Evolutionary conservation across 495 filamentous ascomycete genomes (phyloP), one percentile per base, ranked within the genome.

Genomic region (Lasiosphaeriaceae sp.): DNA sequence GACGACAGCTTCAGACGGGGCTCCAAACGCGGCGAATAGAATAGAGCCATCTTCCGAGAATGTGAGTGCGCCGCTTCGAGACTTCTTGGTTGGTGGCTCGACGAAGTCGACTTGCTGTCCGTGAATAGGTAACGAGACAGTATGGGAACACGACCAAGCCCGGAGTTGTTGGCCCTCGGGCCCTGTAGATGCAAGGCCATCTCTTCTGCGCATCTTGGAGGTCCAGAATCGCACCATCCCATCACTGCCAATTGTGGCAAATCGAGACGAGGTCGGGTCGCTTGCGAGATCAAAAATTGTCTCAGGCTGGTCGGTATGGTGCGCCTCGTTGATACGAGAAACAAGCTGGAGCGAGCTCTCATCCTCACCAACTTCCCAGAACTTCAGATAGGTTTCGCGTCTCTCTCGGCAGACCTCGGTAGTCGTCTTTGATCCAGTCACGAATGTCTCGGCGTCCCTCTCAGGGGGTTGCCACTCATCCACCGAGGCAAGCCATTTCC

Each of bases 31-130:
- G 57, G 73, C 86, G 29, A 90, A 94, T 24, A 97, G 77, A 2
- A 90, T 79, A 3, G 95, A 97, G 2, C 90, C 92, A 70, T 98
- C 94, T 53, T 87, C 80, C 2, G 93, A 95, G 68, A 89, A 96
- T 17, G 84, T 75, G 45, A 96, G 68, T 46, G 77, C 72, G 20
- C 80, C 84, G 46, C 71, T 78, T n/a, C 66, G 58, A 22, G 57
- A 46, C 11, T 21, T 34, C 12, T 59, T 48, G 11, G 43, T 52
- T 9, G 56, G 21, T 2, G 23, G 14, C 11, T 66, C 68, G 17
- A 60, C 37, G 2, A 56, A 17, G 5, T 76, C 72, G 37, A 77
- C 67, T 14, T 70, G 51, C 47, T 74, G 68, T 22, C 72, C 70
- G 20, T 72, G 70, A 3, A 68, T 67, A 26, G 73, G 74, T 48